A percentile compares a stretch with the other conserved stretches of the same genome.
These are phyloP conservation scores for Leccinum olivaceopallidum DNA, from an alignment of 768 basidiomycete genomes.

Conservation along the genomic window DNA sequence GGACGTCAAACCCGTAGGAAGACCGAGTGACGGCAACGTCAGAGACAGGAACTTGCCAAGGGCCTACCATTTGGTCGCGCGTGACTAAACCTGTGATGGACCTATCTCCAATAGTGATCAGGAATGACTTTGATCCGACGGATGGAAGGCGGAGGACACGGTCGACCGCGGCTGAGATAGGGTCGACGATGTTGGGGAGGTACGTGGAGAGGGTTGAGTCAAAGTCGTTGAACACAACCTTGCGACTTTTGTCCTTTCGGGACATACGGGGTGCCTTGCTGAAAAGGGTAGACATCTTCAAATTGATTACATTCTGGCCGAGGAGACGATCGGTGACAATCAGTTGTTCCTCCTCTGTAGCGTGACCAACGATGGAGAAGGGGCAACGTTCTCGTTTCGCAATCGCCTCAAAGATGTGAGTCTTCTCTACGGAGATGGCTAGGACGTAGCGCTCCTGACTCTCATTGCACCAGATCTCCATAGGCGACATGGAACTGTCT, in stretches of 20 bases:
- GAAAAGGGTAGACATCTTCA: slow-evolving; percentile 94
- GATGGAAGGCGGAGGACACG: slow-evolving; percentile 90
- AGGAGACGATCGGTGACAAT: slow-evolving; percentile 88
- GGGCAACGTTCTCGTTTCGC: slow-evolving; percentile 91
- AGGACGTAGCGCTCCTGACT: slow-evolving; percentile 97
- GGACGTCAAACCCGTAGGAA: slow-evolving; percentile 87
- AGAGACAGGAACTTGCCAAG: slow-evolving; percentile 97
- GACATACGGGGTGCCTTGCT: slow-evolving; percentile 95
- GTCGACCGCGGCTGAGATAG: slow-evolving; percentile 63
- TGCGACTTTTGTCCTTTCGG: slow-evolving; percentile 58
- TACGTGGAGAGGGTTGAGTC: slow-evolving; percentile 71
- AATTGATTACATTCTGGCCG: slow-evolving; percentile 74
- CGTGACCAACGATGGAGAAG: slow-evolving; percentile 87
- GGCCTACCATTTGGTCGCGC: slow-evolving; percentile 98
- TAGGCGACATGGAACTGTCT: slow-evolving; percentile 93
- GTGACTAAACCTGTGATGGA: slow-evolving; percentile 92
- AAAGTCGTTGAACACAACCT: slow-evolving; percentile 51
- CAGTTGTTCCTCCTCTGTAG: slow-evolving; percentile 79
- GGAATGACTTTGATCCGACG: slow-evolving; percentile 94
- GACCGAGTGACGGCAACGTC: slow-evolving; percentile 97
- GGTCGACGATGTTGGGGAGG: slow-evolving; percentile 50
- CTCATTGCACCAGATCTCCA: slow-evolving; percentile 99
- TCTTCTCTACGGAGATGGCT: slow-evolving; percentile 70
- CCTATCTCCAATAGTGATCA: slow-evolving; percentile 98
- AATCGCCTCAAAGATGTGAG: slow-evolving; percentile 67